Conservation (phyloP, 345 rosid genomes). For the Pistacia atlantica region DNA sequence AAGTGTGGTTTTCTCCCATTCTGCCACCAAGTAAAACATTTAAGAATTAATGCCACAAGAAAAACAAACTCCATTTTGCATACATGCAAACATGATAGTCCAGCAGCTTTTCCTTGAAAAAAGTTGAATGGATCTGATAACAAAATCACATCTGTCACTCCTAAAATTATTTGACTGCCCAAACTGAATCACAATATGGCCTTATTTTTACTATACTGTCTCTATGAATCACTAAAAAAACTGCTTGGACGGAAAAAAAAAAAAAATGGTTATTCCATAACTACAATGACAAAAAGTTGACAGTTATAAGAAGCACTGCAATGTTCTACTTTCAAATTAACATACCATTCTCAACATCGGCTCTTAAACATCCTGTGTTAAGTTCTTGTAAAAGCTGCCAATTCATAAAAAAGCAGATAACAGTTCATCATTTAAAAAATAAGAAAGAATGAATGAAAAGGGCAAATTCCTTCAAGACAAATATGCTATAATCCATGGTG, state of each 20-base stretch:
- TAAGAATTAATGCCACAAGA: background rate
- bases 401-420: background rate
- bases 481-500: background rate
- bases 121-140: too few relatives aligned
- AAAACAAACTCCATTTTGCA: background rate
- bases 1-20: slow-evolving; percentile 68
- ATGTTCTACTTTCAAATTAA: background rate
- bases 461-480: background rate
- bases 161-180: background rate
- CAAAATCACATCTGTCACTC: background rate
- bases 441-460: background rate
- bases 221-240: too few relatives aligned
- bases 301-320: background rate
- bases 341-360: slow-evolving; percentile 53
- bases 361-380: slow-evolving; percentile 50
- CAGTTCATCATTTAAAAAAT: background rate
- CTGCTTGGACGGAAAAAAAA: too few relatives aligned
- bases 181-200: background rate
- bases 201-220: too few relatives aligned
- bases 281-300: background rate
- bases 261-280: too few relatives aligned
- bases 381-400: slow-evolving; percentile 85
- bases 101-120: background rate
- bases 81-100: background rate
- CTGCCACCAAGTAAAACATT: slow-evolving; percentile 37